phyloP scores from a whole-genome alignment of 257 asterid genomes.

The Jacaranda copaia region DNA sequence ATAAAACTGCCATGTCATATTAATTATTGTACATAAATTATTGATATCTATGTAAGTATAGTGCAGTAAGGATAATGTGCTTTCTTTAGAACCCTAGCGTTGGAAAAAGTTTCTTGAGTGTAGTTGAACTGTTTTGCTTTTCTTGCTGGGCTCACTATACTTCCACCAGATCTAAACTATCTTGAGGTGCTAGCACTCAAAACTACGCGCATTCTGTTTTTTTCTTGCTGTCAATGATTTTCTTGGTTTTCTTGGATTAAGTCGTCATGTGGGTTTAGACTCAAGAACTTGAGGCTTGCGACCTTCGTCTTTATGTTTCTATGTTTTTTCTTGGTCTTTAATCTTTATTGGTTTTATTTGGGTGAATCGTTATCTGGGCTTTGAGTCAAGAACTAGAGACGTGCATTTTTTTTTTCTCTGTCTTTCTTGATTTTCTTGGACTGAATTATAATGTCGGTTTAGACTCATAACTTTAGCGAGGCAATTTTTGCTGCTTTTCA shows the following conservation, averaged over 20 bases:
- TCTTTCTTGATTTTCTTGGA: neutral
- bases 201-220: constrained; percentile 26
- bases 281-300: constrained; percentile 4
- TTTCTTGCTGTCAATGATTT: constrained; percentile 20
- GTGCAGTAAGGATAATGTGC: constrained; percentile 22
- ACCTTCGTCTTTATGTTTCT: too few species aligned
- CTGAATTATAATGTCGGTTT: constrained; percentile 23
- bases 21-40: constrained; percentile 13
- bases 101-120: constrained; percentile 32
- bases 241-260: constrained; percentile 3
- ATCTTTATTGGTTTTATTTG: neutral
- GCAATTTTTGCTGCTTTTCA: neutral
- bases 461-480: neutral
- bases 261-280: neutral
- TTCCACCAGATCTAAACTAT: constrained; percentile 54
- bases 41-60: constrained; percentile 28
- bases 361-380: neutral
- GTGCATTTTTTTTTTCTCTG: neutral
- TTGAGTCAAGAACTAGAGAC: constrained; percentile 1
- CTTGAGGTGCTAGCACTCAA: constrained; percentile 35
- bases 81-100: constrained; percentile 47
- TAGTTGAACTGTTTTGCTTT: constrained; percentile 49
- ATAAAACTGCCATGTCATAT: constrained; percentile 2
- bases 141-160: constrained; percentile 46
- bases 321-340: too few species aligned